phyloP scores from a whole-genome alignment of 164 flowering plant species.

The Magnolia changhungtana region DNA sequence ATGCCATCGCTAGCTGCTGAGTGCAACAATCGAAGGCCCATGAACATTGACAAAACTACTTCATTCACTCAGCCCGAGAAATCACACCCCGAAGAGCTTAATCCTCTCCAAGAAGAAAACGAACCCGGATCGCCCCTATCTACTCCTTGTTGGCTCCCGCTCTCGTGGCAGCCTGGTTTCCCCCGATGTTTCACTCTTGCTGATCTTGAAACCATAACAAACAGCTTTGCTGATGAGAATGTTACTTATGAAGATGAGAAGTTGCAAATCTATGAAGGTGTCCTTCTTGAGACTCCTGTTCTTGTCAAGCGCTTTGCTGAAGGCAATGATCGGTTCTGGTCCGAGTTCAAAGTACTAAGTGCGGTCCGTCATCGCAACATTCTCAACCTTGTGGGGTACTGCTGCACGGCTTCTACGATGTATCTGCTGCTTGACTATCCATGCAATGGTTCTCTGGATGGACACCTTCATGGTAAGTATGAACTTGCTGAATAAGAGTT shows the following conservation, averaged over 20 bases:
- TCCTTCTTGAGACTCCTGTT: slow-evolving; percentile 27
- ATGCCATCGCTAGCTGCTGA: slow-evolving; percentile 20
- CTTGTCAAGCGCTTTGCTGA: slow-evolving; percentile 26
- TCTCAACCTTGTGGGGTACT: slow-evolving; percentile 45
- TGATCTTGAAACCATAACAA: slow-evolving; percentile 38
- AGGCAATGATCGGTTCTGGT: slow-evolving; percentile 27
- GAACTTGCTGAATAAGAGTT: too few species aligned
- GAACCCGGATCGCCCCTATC: slow-evolving; percentile 2
- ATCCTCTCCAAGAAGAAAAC: slow-evolving; percentile 1
- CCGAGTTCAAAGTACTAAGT: slow-evolving; percentile 30
- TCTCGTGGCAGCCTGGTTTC: slow-evolving; percentile 35
- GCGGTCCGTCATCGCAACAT: slow-evolving; percentile 40
- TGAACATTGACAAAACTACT: neutral
- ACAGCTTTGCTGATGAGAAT: slow-evolving; percentile 21
- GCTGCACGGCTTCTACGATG: slow-evolving; percentile 27
- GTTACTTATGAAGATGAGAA: slow-evolving; percentile 12
- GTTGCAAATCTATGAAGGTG: slow-evolving; percentile 27
- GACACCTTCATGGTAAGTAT: slow-evolving; percentile 13
- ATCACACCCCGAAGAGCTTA: slow-evolving; percentile 1
- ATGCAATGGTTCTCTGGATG: slow-evolving; percentile 23
- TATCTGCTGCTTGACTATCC: slow-evolving; percentile 30
- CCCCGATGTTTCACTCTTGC: slow-evolving; percentile 23
- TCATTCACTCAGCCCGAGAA: slow-evolving; percentile 1
- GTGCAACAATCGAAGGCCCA: neutral
- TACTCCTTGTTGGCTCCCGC: slow-evolving; percentile 36